phyloP scores from a whole-genome alignment of 345 rosid species.

The Ceriops decandra region DNA sequence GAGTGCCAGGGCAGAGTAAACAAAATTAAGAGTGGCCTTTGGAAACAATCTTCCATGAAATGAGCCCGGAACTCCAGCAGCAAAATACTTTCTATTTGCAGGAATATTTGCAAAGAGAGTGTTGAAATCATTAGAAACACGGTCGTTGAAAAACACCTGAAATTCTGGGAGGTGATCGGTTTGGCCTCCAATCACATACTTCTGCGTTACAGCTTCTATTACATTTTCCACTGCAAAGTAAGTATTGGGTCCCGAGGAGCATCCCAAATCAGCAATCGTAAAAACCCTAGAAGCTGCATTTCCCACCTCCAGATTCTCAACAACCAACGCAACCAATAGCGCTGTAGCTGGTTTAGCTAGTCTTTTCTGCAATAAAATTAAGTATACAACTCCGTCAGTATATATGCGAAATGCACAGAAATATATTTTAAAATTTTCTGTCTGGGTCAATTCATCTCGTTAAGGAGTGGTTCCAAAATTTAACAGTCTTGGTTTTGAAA shows the following conservation, averaged over 20 bases:
- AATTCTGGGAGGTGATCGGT: constrained; percentile 4
- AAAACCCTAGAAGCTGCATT: background rate
- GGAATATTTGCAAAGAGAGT: constrained; percentile 11
- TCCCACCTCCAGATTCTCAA: constrained; percentile 7
- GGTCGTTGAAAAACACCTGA: constrained; percentile 3
- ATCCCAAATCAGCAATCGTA: constrained; percentile 12
- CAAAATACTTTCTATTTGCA: constrained; percentile 7
- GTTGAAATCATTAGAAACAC: constrained; percentile 15
- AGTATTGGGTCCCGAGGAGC: constrained; percentile 12
- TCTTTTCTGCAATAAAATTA: background rate
- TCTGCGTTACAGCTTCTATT: background rate
- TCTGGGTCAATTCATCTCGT: no score
- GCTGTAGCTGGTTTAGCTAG: background rate
- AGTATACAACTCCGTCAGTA: background rate
- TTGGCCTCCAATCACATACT: background rate
- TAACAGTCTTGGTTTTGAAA: no score
- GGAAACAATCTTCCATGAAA: constrained; percentile 19
- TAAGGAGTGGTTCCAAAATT: no score
- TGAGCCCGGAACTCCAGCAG: constrained; percentile 14
- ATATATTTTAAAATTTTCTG: background rate
- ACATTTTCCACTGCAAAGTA: constrained; percentile 2
- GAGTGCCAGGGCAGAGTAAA: constrained; percentile 8
- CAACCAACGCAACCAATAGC: background rate
- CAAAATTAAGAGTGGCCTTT: constrained; percentile 5
- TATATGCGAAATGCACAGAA: background rate